Percentiles rank a stretch among this genome's conserved stretches.
phyloP scores from a whole-genome alignment of 805 yeast genomes.

The Ogataea corticis region DNA sequence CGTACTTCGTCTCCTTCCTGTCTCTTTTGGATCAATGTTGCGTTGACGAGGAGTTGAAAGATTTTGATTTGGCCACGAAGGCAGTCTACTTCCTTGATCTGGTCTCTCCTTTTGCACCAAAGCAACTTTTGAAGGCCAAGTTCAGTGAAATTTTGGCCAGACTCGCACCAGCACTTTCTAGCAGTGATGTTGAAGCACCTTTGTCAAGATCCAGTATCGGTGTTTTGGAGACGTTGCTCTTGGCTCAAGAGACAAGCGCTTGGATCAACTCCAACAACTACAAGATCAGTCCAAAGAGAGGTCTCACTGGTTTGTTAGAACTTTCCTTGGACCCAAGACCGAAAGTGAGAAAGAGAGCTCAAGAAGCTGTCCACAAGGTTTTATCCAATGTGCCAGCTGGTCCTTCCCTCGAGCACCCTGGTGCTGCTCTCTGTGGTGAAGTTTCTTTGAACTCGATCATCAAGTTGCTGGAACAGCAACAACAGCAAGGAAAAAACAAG shows the following conservation, averaged over 20 bases:
- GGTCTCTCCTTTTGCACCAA: slow-evolving; percentile 72
- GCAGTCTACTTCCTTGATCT: slow-evolving; percentile 81
- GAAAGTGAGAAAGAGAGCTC: slow-evolving; percentile 92
- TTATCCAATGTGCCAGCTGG: slow-evolving; percentile 71
- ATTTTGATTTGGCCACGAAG: slow-evolving; percentile 66
- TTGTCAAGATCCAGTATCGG: slow-evolving; percentile 82
- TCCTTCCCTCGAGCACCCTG: slow-evolving; percentile 77
- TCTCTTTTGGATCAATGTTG: slow-evolving; percentile 78
- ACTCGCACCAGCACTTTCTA: slow-evolving; percentile 78
- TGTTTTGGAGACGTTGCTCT: slow-evolving; percentile 72
- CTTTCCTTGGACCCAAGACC: slow-evolving; percentile 87
- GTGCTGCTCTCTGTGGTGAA: slow-evolving; percentile 68
- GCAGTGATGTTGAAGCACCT: slow-evolving; percentile 72
- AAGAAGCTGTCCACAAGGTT: slow-evolving; percentile 75
- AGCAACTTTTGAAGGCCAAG: slow-evolving; percentile 65
- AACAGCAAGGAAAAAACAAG: slow-evolving; percentile 33
- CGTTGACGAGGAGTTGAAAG: slow-evolving; percentile 51
- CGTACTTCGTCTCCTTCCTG: slow-evolving; percentile 83
- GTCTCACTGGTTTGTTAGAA: slow-evolving; percentile 73
- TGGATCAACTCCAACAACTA: slow-evolving; percentile 63
- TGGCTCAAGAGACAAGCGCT: slow-evolving; percentile 75
- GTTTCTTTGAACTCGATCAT: slow-evolving; percentile 59
- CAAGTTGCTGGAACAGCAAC: slow-evolving; percentile 40
- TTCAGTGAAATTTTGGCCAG: slow-evolving; percentile 77
- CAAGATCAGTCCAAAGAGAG: slow-evolving; percentile 75